Evolutionary conservation across 495 filamentous ascomycete genomes (phyloP).

Genomic region (Massariosphaeria phaeospora): DNA sequence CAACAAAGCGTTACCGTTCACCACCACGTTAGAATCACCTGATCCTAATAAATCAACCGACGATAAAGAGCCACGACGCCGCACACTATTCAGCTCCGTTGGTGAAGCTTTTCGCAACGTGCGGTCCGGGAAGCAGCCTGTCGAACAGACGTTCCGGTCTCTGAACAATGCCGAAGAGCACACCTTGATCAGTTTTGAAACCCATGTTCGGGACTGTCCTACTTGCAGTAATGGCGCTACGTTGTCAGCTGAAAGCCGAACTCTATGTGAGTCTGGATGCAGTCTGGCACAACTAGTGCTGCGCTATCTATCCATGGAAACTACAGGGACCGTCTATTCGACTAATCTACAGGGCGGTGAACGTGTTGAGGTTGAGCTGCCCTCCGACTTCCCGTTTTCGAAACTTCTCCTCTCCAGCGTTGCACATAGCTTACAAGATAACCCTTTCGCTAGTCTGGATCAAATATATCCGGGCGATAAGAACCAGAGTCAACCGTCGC

Average conservation of each 20-base stretch:
- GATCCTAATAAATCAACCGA: neutral
- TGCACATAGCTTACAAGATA: constrained; percentile 5
- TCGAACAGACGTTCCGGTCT: neutral
- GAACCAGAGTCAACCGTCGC: neutral
- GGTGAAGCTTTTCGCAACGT: constrained; percentile 26
- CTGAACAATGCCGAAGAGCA: constrained; percentile 9
- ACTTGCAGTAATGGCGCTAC: constrained; percentile 15
- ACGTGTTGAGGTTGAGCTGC: constrained; percentile 11
- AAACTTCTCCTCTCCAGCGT: constrained; percentile 15
- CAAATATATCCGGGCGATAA: neutral
- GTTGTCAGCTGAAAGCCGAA: neutral
- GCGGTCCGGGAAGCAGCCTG: constrained; percentile 21
- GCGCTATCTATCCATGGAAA: constrained; percentile 25
- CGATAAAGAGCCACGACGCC: neutral
- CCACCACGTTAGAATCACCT: neutral
- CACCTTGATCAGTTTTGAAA: constrained; percentile 13
- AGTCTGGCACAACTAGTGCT: constrained; percentile 9
- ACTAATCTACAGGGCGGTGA: constrained; percentile 2
- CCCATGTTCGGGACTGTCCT: constrained; percentile 10
- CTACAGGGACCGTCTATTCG: constrained; percentile 5
- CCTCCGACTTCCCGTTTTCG: neutral
- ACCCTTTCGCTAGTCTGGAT: constrained; percentile 13
- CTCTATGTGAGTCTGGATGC: constrained; percentile 14
- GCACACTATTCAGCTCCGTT: constrained; percentile 21
- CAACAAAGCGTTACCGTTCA: constrained; percentile 9